Conservation (phyloP, 2,329 filamentous ascomycete genomes). For the Colletotrichum sp. region DNA sequence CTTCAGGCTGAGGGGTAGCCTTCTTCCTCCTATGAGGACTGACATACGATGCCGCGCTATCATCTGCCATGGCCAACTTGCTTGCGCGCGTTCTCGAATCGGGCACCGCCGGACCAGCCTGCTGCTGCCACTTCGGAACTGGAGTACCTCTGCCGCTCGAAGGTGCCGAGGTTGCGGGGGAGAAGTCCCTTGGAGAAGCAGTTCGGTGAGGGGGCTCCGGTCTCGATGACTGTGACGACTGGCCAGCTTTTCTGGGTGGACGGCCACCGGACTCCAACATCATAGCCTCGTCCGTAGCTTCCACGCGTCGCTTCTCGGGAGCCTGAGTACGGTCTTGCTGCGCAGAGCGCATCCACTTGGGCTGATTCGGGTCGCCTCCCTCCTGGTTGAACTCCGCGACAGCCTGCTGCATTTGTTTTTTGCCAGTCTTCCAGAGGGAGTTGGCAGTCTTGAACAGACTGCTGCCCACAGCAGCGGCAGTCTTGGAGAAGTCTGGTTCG, state of each 20-base stretch:
- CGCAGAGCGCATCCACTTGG: slow-evolving; percentile 92
- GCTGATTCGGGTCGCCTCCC: slow-evolving; percentile 78
- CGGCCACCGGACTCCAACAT: slow-evolving; percentile 74
- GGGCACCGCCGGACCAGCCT: slow-evolving; percentile 44
- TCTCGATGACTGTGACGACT: slow-evolving; percentile 36
- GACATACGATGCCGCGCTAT: slow-evolving; percentile 83
- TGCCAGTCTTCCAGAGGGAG: slow-evolving; percentile 91
- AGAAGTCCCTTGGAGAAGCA: slow-evolving; percentile 48
- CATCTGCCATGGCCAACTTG: slow-evolving; percentile 77
- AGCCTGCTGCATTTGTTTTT: slow-evolving; percentile 91
- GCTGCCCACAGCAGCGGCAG: slow-evolving; percentile 81
- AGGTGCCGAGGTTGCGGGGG: slow-evolving; percentile 50
- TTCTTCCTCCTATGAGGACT: slow-evolving; percentile 85
- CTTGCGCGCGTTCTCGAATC: slow-evolving; percentile 69
- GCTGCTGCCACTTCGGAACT: slow-evolving; percentile 68
- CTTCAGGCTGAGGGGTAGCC: slow-evolving; percentile 49
- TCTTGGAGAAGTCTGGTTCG: slow-evolving; percentile 79
- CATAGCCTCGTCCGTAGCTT: slow-evolving; percentile 74
- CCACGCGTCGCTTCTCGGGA: slow-evolving; percentile 35
- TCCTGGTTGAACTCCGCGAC: slow-evolving; percentile 82
- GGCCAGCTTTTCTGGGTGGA: slow-evolving; percentile 48
- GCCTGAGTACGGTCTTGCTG: slow-evolving; percentile 42
- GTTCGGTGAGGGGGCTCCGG: slow-evolving; percentile 28
- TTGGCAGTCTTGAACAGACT: slow-evolving; percentile 93
- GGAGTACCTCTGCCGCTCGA: slow-evolving; percentile 48